Percentiles rank a stretch among this genome's conserved stretches.
phyloP scores from a whole-genome alignment of 208 protist genomes.

The Jaenimonas drosophilae region DNA sequence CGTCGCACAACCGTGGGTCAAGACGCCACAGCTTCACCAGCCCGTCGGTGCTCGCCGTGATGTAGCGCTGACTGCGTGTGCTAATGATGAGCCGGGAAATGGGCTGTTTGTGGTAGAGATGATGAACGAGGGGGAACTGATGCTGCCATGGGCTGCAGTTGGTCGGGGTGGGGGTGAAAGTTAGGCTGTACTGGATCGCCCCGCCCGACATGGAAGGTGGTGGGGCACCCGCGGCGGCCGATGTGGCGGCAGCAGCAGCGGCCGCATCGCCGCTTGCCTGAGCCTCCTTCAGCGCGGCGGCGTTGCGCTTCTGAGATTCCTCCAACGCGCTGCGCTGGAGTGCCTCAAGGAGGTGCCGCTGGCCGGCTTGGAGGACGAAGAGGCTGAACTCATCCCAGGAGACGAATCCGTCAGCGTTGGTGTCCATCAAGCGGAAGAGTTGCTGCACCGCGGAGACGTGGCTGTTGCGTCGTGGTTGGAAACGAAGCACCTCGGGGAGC shows the following conservation, averaged over 20 bases:
- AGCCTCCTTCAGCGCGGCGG: background rate
- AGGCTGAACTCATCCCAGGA: slow-evolving; percentile 57
- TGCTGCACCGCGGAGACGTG: slow-evolving; percentile 27
- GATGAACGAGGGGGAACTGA: slow-evolving; percentile 54
- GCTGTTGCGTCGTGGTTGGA: slow-evolving; percentile 7
- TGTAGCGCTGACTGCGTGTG: slow-evolving; percentile 36
- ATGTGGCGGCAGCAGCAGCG: background rate
- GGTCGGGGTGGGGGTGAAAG: slow-evolving; percentile 25
- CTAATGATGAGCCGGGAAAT: slow-evolving; percentile 54
- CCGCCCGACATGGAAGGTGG: background rate
- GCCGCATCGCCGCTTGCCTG: background rate
- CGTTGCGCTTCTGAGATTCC: background rate
- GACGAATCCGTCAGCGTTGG: slow-evolving; percentile 39
- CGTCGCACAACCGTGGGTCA: slow-evolving; percentile 39
- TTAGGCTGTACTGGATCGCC: slow-evolving; percentile 8
- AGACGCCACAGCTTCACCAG: slow-evolving; percentile 80
- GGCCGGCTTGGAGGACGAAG: slow-evolving; percentile 31
- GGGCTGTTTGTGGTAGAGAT: slow-evolving; percentile 67
- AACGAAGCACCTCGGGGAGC: background rate
- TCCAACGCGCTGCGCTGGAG: background rate
- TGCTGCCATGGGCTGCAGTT: slow-evolving; percentile 56
- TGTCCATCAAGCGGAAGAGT: slow-evolving; percentile 60
- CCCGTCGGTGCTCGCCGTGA: slow-evolving; percentile 64
- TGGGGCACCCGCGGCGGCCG: background rate
- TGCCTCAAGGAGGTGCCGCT: slow-evolving; percentile 11